Base-by-base conservation (phyloP, 331 rosid genomes). In the Arachis monticola region DNA sequence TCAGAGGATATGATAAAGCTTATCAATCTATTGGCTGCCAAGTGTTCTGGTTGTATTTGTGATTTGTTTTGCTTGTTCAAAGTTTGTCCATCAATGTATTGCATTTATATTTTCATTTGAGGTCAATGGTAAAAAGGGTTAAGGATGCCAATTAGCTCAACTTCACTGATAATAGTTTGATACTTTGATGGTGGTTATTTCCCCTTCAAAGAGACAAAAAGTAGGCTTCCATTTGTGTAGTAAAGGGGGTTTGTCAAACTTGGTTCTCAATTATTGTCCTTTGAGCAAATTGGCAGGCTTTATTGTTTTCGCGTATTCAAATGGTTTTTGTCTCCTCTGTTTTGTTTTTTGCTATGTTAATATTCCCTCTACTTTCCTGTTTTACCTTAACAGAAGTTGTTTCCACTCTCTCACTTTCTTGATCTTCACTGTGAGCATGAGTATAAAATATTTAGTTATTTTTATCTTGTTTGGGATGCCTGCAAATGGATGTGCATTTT, bases 21-120 rank as follows among this genome's bases (percentile, higher is more conserved):
- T 31, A 31, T 32, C 31, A 51, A 52, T 72, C 13, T 13, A 17
- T 63, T n/a, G 11, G 61, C 46, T 68, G 9, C 45, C 35, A 70
- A 51, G 75, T 61, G 53, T 76, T 79, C 31, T 2, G 8, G 38
- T 73, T 45, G 41, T 41, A 62, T 72, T 61, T 44, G 47, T 48
- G 51, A 68, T 67, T 58, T 69, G 71, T 48, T 63, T 73, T 80
- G 67, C 73, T 35, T 51, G 60, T 47, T 31, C 60, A 13, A 13
- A 50, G 64, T 73, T 64, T 7, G 8, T 46, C 69, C 59, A 69
- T 77, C 53, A 5, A 68, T 73, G 62, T 68, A 53, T 57, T 77
- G 42, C 2, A 56, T 64, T 74, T 64, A 44, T 64, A 45, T 31
- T 52, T 76, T 13, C 41, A 40, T 22, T 22, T 22, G 27, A 22